Evolutionary conservation across 148 eudicot species (phyloP), one percentile per base, ranked within the genome.

Genomic region (Euryodendron excelsum): DNA sequence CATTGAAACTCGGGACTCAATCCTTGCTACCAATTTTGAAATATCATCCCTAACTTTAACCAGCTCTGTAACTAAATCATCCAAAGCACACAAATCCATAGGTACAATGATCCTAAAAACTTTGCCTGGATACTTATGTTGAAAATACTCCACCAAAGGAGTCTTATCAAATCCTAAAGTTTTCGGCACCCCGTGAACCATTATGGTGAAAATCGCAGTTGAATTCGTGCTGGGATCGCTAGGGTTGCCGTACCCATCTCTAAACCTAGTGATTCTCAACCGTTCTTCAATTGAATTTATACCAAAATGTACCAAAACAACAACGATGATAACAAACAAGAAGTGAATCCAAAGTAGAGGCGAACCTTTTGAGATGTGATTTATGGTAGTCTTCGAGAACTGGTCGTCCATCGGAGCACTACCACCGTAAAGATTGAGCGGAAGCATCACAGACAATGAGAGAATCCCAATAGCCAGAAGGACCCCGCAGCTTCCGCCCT

Each of bases 51-150:
- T 88, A 77, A 89, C 97, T 84, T 80, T 86, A 3, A 96, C 91
- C 85, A 96, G 78, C 45, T 93, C 94, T 52, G 93, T 86, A 9
- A 83, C 98, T 61, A 91, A n/a, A 87, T 93, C 97, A 78, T 96
- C 98, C 77, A 96, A 83, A 31, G 92, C 88, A 70, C 94, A 90
- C 84, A 96, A 88, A 87, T 96, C 99, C 93, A 96, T 83, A 0
- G 99, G 99, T 72, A 96, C 90, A 56, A 96, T 85, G 20, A 96
- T 88, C 76, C 72, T 86, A 81, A 81, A 89, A 28, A 96, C 86
- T 79, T 93, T 93, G n/a, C 93, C 94, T 0, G 99, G 98, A 76
- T 93, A 96, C 88, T 85, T 88, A 47, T 81, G 80, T 75, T 86
- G 85, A 75, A 96, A 90, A 77, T 96, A 96, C 79, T 96, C 98